These are phyloP conservation scores for Acacia concinna DNA, from an alignment of 331 rosid genomes.

Conservation along the genomic window DNA sequence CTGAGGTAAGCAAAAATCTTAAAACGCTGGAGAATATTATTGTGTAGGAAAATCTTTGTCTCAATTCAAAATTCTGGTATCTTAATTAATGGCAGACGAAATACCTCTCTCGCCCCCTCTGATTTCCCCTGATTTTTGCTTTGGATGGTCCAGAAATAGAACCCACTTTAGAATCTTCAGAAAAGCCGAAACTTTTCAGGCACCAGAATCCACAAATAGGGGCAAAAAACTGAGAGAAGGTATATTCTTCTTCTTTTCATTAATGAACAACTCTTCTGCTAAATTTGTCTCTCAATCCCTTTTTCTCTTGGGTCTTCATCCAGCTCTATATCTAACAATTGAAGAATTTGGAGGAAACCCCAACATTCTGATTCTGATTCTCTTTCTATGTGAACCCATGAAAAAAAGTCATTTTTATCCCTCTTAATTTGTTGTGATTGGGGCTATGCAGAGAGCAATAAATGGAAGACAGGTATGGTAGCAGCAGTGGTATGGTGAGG, in stretches of 20 bases:
- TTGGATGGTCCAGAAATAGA: not conserved
- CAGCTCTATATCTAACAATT: not conserved
- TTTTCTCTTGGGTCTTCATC: not conserved
- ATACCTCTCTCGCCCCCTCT: not conserved
- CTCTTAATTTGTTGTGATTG: not conserved
- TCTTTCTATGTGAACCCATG: not conserved
- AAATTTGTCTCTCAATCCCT: not conserved
- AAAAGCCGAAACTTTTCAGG: slow-evolving; percentile 38
- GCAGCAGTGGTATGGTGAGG: slow-evolving; percentile 30
- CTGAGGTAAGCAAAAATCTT: slow-evolving; percentile 36
- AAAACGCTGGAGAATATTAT: not conserved
- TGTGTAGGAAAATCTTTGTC: slow-evolving; percentile 1
- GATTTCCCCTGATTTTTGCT: slow-evolving; percentile 18
- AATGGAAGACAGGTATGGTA: slow-evolving; percentile 54
- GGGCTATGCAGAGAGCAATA: slow-evolving; percentile 35
- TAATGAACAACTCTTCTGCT: slow-evolving; percentile 8
- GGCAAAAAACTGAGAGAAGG: slow-evolving; percentile 15
- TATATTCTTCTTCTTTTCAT: slow-evolving; percentile 30
- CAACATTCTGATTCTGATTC: slow-evolving; percentile 1
- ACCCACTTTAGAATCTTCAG: slow-evolving; percentile 33
- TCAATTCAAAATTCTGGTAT: slow-evolving; percentile 7
- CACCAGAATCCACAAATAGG: slow-evolving; percentile 30
- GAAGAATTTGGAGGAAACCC: not conserved
- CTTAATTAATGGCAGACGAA: not conserved
- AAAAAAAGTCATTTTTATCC: no score